phyloP scores from a whole-genome alignment of 1,284 basidiomycete genomes.

The Austroboletus rostrupii region DNA sequence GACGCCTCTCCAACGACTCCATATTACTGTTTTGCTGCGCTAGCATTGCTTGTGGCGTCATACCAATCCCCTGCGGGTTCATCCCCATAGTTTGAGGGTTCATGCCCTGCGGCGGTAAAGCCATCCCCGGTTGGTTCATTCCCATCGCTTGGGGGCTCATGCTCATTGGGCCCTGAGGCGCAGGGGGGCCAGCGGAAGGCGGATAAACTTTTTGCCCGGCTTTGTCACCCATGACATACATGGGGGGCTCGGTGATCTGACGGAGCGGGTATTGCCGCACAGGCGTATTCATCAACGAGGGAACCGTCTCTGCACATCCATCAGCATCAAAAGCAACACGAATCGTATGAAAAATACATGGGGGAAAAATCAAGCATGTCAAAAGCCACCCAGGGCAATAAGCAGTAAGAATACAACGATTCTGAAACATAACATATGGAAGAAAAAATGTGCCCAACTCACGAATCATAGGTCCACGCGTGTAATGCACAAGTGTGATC shows the following conservation, averaged over 20 bases:
- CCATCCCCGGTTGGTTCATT: conserved; percentile 26
- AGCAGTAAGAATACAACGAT: conserved; percentile 6
- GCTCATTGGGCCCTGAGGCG: conserved; percentile 20
- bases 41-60: conserved; percentile 58
- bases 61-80: conserved; percentile 24
- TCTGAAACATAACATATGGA: conserved; percentile 12
- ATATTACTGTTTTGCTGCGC: conserved; percentile 67
- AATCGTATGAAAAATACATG: neutral
- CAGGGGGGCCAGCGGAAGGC: conserved; percentile 34
- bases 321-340: conserved; percentile 4
- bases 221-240: conserved; percentile 68
- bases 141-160: conserved; percentile 29
- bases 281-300: conserved; percentile 52
- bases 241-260: conserved; percentile 54
- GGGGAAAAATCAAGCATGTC: conserved; percentile 1
- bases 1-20: conserved; percentile 61
- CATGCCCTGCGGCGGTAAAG: conserved; percentile 30
- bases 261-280: conserved; percentile 68
- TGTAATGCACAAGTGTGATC: conserved; percentile 69
- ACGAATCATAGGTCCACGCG: conserved; percentile 58
- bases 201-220: conserved; percentile 58
- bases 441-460: conserved; percentile 30
- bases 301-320: conserved; percentile 47
- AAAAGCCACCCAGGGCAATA: conserved; percentile 7
- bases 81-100: conserved; percentile 24